phyloP scores from a whole-genome alignment of 495 filamentous ascomycete genomes.

The Amorphotheca resinae region DNA sequence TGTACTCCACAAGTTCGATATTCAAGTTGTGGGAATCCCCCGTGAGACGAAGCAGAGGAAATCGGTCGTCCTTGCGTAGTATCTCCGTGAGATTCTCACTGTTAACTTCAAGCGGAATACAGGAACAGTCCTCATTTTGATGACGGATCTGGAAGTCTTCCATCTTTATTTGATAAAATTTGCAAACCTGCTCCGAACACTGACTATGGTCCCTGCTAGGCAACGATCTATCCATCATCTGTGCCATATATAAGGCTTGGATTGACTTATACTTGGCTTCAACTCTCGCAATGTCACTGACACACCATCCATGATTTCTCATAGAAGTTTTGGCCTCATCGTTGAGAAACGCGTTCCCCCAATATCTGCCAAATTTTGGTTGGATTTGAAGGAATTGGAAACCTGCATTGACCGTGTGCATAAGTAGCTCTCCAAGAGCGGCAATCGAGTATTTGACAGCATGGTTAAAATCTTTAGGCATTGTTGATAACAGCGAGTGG shows the following conservation, averaged over 20 bases:
- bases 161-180: conserved; percentile 18
- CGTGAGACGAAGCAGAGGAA: conserved; percentile 12
- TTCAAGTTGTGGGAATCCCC: conserved; percentile 6
- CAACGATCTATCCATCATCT: conserved; percentile 12
- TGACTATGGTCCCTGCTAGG: conserved; percentile 10
- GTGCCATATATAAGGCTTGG: conserved; percentile 11
- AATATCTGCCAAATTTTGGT: not conserved
- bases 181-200: conserved; percentile 14
- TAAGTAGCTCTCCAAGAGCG: conserved; percentile 13
- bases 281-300: conserved; percentile 15
- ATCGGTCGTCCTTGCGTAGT: conserved; percentile 5
- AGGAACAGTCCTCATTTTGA: conserved; percentile 8
- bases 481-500: not conserved
- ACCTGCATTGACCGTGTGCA: not conserved
- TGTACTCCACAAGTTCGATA: conserved; percentile 8
- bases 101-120: conserved; percentile 13
- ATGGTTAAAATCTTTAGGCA: conserved; percentile 7
- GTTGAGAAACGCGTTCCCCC: not conserved
- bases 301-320: conserved; percentile 18
- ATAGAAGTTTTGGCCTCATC: conserved; percentile 1
- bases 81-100: not conserved
- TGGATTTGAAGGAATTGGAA: not conserved
- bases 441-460: conserved; percentile 14
- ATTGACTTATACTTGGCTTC: conserved; percentile 10
- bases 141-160: conserved; percentile 15